These are phyloP conservation scores for Penicillium janthinellum DNA, from an alignment of 2,329 filamentous ascomycete genomes.

Conservation along the genomic window DNA sequence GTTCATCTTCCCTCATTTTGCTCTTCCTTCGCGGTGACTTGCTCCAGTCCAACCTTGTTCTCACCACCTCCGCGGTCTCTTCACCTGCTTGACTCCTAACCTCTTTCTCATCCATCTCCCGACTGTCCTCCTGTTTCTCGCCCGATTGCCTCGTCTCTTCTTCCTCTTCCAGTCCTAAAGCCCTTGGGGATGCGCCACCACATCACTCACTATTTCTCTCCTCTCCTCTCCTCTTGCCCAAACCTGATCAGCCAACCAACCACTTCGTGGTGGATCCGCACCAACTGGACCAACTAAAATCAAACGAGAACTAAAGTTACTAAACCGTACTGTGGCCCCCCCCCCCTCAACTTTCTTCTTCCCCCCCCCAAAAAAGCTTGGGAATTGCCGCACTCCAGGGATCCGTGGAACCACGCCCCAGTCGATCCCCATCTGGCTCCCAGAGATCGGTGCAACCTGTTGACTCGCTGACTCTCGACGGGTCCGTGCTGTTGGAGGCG, in stretches of 20 bases:
- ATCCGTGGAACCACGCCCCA: conserved; percentile 26
- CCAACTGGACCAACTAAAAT: neutral
- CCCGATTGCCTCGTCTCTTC: neutral
- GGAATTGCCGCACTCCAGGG: conserved; percentile 32
- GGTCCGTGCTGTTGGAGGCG: conserved; percentile 27
- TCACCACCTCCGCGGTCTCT: neutral
- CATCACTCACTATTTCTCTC: neutral
- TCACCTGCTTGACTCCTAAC: neutral
- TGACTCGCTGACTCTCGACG: conserved; percentile 24
- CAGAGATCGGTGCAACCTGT: conserved; percentile 29
- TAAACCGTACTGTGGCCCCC: neutral
- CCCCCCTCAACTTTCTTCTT: neutral
- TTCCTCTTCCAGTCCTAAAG: neutral
- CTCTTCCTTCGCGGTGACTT: neutral
- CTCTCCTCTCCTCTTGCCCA: neutral
- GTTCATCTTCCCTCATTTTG: neutral
- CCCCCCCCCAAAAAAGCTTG: conserved; percentile 20
- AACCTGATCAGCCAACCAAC: neutral
- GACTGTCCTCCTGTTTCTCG: neutral
- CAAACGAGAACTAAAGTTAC: neutral
- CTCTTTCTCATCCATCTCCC: neutral
- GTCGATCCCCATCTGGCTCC: conserved; percentile 29
- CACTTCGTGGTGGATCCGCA: conserved; percentile 7
- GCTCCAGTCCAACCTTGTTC: neutral
- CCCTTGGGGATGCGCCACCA: neutral